These are phyloP conservation scores for Ailanthus altissimus DNA, from an alignment of 345 rosid species.

Conservation along the genomic window DNA sequence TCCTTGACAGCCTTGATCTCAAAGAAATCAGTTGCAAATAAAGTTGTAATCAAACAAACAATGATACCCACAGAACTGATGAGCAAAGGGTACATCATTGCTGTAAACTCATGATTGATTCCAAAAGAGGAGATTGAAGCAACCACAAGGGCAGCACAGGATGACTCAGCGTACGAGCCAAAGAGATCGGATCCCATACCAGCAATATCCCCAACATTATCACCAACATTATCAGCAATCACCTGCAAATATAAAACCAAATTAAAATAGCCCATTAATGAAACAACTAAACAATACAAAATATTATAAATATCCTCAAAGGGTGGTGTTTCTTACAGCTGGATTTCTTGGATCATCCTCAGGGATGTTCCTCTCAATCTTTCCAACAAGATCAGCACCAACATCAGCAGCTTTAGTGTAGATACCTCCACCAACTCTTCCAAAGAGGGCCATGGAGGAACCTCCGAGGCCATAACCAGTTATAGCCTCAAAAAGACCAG, in stretches of 20 bases:
- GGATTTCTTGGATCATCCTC: slow-evolving; percentile 88
- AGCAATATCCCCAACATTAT: slow-evolving; percentile 83
- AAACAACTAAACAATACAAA: not conserved
- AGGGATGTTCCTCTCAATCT: slow-evolving; percentile 78
- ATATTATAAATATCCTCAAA: slow-evolving; percentile 2
- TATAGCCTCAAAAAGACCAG: slow-evolving; percentile 77
- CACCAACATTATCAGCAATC: slow-evolving; percentile 88
- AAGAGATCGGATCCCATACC: slow-evolving; percentile 87
- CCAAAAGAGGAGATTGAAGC: slow-evolving; percentile 83
- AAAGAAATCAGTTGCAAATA: slow-evolving; percentile 71
- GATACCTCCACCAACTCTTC: slow-evolving; percentile 85
- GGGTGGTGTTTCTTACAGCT: slow-evolving; percentile 52
- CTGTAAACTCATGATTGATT: slow-evolving; percentile 63
- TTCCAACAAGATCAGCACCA: slow-evolving; percentile 90
- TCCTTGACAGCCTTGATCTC: slow-evolving; percentile 74
- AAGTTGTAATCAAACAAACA: slow-evolving; percentile 69
- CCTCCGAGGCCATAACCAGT: slow-evolving; percentile 92
- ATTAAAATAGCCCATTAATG: not conserved
- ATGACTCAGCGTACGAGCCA: slow-evolving; percentile 75
- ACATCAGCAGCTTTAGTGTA: slow-evolving; percentile 90
- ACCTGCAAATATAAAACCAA: slow-evolving; percentile 48
- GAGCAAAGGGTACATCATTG: slow-evolving; percentile 72
- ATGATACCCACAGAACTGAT: slow-evolving; percentile 72
- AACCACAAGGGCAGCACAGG: slow-evolving; percentile 79
- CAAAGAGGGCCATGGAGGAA: slow-evolving; percentile 86